Base-by-base conservation (phyloP, 2,329 filamentous ascomycete species). In the Epichloe bromicola region DNA sequence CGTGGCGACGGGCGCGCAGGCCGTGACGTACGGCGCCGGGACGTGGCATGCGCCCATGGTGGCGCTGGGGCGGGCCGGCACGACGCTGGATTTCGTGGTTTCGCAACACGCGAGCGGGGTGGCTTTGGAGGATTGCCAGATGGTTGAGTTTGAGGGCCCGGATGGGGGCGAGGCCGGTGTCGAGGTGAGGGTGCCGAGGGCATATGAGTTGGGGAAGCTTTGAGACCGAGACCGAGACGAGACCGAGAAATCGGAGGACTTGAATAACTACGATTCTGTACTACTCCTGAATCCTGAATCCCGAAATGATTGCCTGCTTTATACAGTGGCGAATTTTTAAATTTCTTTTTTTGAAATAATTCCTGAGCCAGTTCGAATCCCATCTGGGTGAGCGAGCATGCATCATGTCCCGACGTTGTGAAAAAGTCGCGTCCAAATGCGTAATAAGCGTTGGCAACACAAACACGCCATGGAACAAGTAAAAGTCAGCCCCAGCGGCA, bases 31-130 rank as follows among this genome's bases (percentile, higher is more conserved):
- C 65, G 88, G 79, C 1, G 82, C 86, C 1, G 93, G 88, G 5
- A 96, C 89, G 50, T 98, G 91, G 80, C 93, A 98, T 72, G 89
- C 91, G 54, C 93, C 93, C 0, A 97, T 98, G 91, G 86, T 89
- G 14, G 89, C 88, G 15, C 67, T 97, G 46, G 90, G 90, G 0
- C 56, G 63, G 2, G 51, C 60, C 2, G 73, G 69, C 2, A 69
- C 71, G 26, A 74, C 82, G 19, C 73, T 96, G 46, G 88, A 93
- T 63, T 97, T 96, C 66, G 79, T 95, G 5, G 91, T 97, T 2
- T 79, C 86, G 57, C 91, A 97, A 70, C 93, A 86, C 70, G 82
- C 83, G 36, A 97, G 94, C 66, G 89, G 86, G 2, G 83, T 93
- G 12, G 78, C 70, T 0, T 70, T 76, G 1, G 91, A 97, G 69